A percentile compares a stretch with the other conserved stretches of the same genome.
These are phyloP conservation scores for Ustilago cynodontis DNA, from an alignment of 1,284 basidiomycete species.

Conservation along the genomic window DNA sequence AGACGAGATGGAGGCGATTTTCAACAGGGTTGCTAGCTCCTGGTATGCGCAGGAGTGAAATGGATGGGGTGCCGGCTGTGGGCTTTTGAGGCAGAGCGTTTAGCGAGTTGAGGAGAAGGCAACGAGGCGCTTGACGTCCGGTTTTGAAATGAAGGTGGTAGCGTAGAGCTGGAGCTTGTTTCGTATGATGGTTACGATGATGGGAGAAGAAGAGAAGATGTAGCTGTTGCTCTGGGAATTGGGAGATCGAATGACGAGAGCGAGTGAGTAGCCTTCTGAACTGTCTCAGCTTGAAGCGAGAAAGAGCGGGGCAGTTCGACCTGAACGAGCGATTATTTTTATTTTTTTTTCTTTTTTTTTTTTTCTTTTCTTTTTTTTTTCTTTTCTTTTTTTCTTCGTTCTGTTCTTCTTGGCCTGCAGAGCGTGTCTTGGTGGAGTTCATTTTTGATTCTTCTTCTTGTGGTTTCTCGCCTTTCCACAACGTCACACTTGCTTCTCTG, in stretches of 20 bases:
- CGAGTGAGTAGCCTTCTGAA: neutral
- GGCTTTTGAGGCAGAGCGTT: slow-evolving; percentile 12
- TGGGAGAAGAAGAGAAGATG: neutral
- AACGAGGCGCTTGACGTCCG: slow-evolving; percentile 12
- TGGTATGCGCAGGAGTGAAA: slow-evolving; percentile 39
- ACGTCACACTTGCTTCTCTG: neutral
- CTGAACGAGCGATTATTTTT: slow-evolving; percentile 8
- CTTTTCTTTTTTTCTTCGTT: no score
- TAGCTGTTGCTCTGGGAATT: no score
- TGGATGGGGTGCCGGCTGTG: slow-evolving; percentile 37
- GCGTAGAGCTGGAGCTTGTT: neutral
- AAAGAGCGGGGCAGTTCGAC: slow-evolving; percentile 19
- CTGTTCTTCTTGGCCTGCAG: no score
- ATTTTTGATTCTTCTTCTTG: neutral
- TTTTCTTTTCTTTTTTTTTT: neutral
- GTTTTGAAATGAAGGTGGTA: neutral
- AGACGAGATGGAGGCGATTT: slow-evolving; percentile 36
- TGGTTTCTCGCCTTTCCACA: slow-evolving; percentile 1
- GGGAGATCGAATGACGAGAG: no score
- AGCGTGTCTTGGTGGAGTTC: no score
- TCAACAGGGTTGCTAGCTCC: slow-evolving; percentile 56
- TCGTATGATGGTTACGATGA: neutral
- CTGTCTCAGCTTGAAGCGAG: neutral
- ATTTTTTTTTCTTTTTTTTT: no score
- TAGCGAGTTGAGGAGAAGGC: neutral